Conservation (phyloP, 139 green algal species). For the Haematococcus lacustris region DNA sequence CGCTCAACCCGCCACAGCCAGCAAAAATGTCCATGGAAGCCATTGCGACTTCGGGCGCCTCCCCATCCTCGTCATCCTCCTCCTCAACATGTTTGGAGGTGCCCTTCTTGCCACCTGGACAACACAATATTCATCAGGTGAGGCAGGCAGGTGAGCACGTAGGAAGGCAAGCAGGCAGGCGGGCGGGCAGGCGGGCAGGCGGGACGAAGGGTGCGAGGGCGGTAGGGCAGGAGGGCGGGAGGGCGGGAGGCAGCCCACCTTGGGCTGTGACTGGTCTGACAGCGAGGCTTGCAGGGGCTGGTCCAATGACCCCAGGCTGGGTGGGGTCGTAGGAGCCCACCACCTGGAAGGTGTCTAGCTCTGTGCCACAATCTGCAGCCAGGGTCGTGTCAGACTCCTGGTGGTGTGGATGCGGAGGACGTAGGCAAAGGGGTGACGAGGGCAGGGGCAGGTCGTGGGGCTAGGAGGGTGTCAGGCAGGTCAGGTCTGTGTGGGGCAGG, state of each 20-base stretch:
- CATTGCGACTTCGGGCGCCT: slow-evolving; percentile 20
- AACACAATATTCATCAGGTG: too few relatives aligned
- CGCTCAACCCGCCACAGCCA: slow-evolving; percentile 84
- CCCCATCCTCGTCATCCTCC: slow-evolving; percentile 7
- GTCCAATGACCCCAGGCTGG: slow-evolving; percentile 8
- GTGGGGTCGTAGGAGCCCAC: slow-evolving; percentile 40
- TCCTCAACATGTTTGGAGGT: background rate
- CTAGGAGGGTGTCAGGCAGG: too few relatives aligned
- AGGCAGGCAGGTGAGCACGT: too few relatives aligned
- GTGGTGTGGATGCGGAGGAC: background rate
- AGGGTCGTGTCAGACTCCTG: too few relatives aligned
- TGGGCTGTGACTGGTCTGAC: too few relatives aligned
- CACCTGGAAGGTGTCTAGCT: slow-evolving; percentile 33
- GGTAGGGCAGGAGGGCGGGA: too few relatives aligned
- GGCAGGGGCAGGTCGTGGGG: too few relatives aligned
- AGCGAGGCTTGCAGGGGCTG: background rate
- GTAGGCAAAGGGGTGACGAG: background rate
- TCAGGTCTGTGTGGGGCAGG: too few relatives aligned
- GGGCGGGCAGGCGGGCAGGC: too few relatives aligned
- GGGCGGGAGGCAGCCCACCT: too few relatives aligned
- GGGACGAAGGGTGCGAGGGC: too few relatives aligned
- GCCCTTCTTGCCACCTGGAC: slow-evolving; percentile 6
- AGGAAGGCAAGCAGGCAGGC: too few relatives aligned
- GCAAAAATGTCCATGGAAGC: slow-evolving; percentile 96
- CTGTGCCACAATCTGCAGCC: slow-evolving; percentile 5